phyloP scores from a whole-genome alignment of 2,329 filamentous ascomycete genomes.

The Aspergillus amoenus region DNA sequence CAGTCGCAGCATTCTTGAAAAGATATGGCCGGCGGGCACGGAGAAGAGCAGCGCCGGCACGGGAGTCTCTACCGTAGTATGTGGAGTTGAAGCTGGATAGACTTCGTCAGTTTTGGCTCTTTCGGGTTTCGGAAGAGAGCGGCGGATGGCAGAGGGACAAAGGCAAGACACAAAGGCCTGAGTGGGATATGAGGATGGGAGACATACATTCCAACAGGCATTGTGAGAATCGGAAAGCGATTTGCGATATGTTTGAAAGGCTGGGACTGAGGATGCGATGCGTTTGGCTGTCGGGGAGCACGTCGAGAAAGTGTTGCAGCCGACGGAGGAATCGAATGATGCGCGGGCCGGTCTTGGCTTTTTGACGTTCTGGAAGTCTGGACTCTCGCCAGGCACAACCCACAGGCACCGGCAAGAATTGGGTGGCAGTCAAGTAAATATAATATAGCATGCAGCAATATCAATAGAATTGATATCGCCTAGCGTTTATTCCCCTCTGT shows the following conservation, averaged over 20 bases:
- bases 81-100: slow-evolving; percentile 64
- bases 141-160: background rate
- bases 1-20: slow-evolving; percentile 82
- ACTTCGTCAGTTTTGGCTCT: slow-evolving; percentile 4
- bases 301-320: background rate
- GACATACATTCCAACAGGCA: slow-evolving; percentile 21
- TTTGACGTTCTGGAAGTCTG: background rate
- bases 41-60: slow-evolving; percentile 83
- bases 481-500: background rate
- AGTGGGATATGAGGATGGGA: background rate
- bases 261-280: background rate
- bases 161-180: background rate
- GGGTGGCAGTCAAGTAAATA: background rate
- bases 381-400: background rate
- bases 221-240: slow-evolving; percentile 1
- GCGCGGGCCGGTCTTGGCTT: slow-evolving; percentile 6
- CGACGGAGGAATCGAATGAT: slow-evolving; percentile 1
- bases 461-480: background rate
- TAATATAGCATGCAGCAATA: background rate
- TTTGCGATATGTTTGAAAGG: background rate
- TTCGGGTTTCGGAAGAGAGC: background rate
- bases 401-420: background rate
- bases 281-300: background rate
- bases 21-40: slow-evolving; percentile 90
- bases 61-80: slow-evolving; percentile 88